phyloP scores from a whole-genome alignment of 2,329 filamentous ascomycete genomes.

The Nemania sp. region DNA sequence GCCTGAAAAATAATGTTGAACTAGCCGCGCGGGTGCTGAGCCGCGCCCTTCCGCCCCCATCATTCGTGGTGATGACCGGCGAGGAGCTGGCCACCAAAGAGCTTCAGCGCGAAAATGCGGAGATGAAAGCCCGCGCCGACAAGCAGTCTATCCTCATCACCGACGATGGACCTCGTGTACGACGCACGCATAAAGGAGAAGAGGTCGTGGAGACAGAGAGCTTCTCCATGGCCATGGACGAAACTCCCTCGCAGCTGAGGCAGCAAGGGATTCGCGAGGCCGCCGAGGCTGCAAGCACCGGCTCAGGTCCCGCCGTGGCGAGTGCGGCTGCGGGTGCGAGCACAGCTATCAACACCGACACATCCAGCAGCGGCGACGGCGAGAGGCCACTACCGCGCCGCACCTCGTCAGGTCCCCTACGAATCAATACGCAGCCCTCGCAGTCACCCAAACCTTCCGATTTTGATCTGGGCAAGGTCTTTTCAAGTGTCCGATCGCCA shows the following conservation, averaged over 20 bases:
- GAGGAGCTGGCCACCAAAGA: slow-evolving; percentile 93
- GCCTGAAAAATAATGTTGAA: slow-evolving; percentile 85
- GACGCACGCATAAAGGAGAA: slow-evolving; percentile 92
- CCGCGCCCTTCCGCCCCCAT: slow-evolving; percentile 70
- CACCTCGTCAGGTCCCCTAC: slow-evolving; percentile 42
- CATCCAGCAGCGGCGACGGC: slow-evolving; percentile 12
- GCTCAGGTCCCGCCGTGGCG: too few species aligned
- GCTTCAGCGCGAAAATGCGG: slow-evolving; percentile 74
- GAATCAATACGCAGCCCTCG: slow-evolving; percentile 50
- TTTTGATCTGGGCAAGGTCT: slow-evolving; percentile 87
- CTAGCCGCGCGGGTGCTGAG: slow-evolving; percentile 76
- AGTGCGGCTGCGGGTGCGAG: slow-evolving; percentile 6
- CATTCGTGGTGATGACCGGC: slow-evolving; percentile 82
- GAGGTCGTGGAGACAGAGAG: slow-evolving; percentile 81
- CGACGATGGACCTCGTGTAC: slow-evolving; percentile 74
- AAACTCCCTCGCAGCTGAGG: slow-evolving; percentile 43
- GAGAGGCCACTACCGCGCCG: slow-evolving; percentile 28
- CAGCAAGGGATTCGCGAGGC: slow-evolving; percentile 41
- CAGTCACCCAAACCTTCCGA: slow-evolving; percentile 59
- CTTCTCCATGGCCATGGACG: slow-evolving; percentile 42
- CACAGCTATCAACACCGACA: slow-evolving; percentile 2
- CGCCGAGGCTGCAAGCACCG: slow-evolving; percentile 23
- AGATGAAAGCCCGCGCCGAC: slow-evolving; percentile 76
- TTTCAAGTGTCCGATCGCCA: slow-evolving; percentile 80
- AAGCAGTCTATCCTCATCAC: slow-evolving; percentile 84